phyloP scores from a whole-genome alignment of 164 flowering plant genomes.

The Protea cynaroides region DNA sequence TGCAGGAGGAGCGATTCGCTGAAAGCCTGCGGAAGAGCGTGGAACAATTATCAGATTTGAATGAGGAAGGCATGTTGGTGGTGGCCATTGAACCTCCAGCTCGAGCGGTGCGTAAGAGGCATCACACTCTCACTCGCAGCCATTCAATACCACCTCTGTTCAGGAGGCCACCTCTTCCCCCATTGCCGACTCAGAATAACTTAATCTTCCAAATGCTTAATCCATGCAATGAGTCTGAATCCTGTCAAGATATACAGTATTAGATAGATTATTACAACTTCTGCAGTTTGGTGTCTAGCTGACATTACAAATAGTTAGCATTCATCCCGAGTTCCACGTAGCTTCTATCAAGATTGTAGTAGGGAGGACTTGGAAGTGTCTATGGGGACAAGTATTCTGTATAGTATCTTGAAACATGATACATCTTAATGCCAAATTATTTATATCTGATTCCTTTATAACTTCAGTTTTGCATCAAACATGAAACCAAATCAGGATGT shows the following conservation, averaged over 20 bases:
- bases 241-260: neutral
- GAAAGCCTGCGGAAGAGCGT: slow-evolving; percentile 32
- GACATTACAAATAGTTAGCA: too few relatives aligned
- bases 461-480: too few relatives aligned
- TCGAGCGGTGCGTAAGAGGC: slow-evolving; percentile 45
- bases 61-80: slow-evolving; percentile 17
- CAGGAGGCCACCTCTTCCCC: slow-evolving; percentile 2
- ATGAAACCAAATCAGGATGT: too few relatives aligned
- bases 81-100: slow-evolving; percentile 21
- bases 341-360: too few relatives aligned
- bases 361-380: too few relatives aligned
- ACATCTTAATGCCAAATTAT: too few relatives aligned
- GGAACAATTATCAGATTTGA: slow-evolving; percentile 20
- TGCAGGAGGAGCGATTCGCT: slow-evolving; percentile 20
- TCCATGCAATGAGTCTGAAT: slow-evolving; percentile 15
- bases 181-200: slow-evolving; percentile 1
- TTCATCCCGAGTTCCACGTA: too few relatives aligned
- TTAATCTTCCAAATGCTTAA: slow-evolving; percentile 19
- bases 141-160: slow-evolving; percentile 9
- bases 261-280: neutral
- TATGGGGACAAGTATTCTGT: too few relatives aligned
- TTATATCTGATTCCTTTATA: too few relatives aligned
- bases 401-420: too few relatives aligned
- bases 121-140: slow-evolving; percentile 28
- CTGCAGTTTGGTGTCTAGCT: too few relatives aligned